These are phyloP conservation scores for Pestalotiopsis sp. DNA, from an alignment of 2,329 filamentous ascomycete genomes.

Conservation along the genomic window DNA sequence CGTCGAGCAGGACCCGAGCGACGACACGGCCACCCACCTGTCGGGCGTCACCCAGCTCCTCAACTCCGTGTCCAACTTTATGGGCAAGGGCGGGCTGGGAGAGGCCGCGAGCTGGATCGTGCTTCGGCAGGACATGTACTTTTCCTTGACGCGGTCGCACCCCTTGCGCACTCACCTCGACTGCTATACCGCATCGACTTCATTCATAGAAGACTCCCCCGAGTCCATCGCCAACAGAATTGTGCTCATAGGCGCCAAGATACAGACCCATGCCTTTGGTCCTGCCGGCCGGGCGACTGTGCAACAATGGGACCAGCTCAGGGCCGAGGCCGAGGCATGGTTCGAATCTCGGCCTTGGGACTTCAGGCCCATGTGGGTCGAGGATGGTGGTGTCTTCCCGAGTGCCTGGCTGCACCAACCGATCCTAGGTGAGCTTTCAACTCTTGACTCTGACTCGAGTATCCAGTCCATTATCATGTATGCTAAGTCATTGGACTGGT, in stretches of 20 bases:
- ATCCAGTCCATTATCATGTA: too few species aligned
- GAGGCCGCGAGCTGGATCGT: conserved; percentile 49
- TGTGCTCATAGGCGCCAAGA: conserved; percentile 30
- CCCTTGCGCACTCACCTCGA: conserved; percentile 38
- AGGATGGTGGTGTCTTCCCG: conserved; percentile 29
- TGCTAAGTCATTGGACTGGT: not conserved
- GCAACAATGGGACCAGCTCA: not conserved
- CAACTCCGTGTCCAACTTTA: conserved; percentile 29
- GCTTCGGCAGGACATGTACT: conserved; percentile 50
- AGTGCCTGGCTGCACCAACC: conserved; percentile 7
- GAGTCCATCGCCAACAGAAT: conserved; percentile 30
- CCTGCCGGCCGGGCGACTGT: conserved; percentile 22
- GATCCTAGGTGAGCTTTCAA: not conserved
- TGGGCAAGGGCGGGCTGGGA: conserved; percentile 36
- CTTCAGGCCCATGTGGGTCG: conserved; percentile 20
- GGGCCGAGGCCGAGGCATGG: conserved; percentile 24
- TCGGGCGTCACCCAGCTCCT: conserved; percentile 28
- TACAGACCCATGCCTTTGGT: conserved; percentile 35
- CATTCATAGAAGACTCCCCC: conserved; percentile 25
- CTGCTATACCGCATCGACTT: conserved; percentile 30
- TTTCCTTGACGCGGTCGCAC: conserved; percentile 42
- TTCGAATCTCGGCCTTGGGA: conserved; percentile 21
- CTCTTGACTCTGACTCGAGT: not conserved
- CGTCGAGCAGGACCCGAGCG: conserved; percentile 12
- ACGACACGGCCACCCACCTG: conserved; percentile 29